Evolutionary conservation across 2,329 filamentous ascomycete species (phyloP).

Genomic region (Coniella lustricola): DNA sequence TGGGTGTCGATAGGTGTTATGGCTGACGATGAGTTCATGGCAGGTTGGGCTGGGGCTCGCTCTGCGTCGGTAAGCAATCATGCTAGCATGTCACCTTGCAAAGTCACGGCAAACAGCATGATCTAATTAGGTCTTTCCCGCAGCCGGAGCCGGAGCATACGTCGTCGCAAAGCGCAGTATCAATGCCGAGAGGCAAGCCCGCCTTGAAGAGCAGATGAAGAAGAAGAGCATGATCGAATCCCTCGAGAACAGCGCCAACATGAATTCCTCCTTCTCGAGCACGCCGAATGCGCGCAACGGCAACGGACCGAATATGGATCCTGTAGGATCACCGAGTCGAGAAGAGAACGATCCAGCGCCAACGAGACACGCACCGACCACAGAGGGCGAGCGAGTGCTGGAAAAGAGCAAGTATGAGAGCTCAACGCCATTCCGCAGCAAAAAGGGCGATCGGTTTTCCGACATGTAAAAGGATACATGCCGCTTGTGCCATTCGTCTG

Average conservation of each 20-base stretch:
- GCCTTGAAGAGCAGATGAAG: conserved; percentile 59
- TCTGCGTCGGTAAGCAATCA: conserved; percentile 64
- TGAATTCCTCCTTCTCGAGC: conserved; percentile 27
- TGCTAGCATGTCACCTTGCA: background rate
- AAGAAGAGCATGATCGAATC: conserved; percentile 54
- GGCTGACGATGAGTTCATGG: conserved; percentile 15
- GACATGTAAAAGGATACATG: conserved; percentile 23
- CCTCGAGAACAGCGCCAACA: conserved; percentile 42
- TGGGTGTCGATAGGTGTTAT: background rate
- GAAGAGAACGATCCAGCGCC: conserved; percentile 79
- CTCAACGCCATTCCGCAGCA: conserved; percentile 63
- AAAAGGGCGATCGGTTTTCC: conserved; percentile 81
- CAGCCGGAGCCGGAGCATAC: conserved; percentile 86
- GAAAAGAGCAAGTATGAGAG: conserved; percentile 93
- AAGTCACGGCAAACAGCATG: background rate
- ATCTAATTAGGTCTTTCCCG: background rate
- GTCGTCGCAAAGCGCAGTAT: conserved; percentile 93
- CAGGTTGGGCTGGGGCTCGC: conserved; percentile 86
- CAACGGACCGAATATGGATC: conserved; percentile 48
- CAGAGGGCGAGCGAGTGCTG: conserved; percentile 55
- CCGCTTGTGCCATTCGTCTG: too few species aligned
- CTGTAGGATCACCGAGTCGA: conserved; percentile 56
- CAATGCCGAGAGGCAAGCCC: conserved; percentile 75
- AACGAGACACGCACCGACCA: conserved; percentile 71
- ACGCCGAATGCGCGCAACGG: conserved; percentile 30